A percentile compares a stretch with the other conserved stretches of the same genome.
These are phyloP conservation scores for Diaporthe citriasiana DNA, from an alignment of 2,329 filamentous ascomycete species.

Conservation along the genomic window DNA sequence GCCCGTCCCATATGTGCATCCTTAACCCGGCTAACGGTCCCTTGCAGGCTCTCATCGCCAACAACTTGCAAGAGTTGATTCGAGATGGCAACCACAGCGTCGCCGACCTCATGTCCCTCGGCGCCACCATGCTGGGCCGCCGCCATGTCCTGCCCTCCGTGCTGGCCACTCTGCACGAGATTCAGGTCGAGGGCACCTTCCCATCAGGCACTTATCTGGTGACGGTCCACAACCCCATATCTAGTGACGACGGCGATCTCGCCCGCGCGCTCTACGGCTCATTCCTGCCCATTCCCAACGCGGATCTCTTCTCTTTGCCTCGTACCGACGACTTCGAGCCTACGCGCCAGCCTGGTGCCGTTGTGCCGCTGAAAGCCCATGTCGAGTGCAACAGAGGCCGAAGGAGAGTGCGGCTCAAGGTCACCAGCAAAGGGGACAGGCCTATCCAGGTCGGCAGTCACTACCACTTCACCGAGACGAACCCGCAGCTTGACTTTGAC, in stretches of 20 bases:
- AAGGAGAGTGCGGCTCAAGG: constrained; percentile 78
- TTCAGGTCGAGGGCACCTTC: constrained; percentile 97
- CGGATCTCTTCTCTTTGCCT: constrained; percentile 76
- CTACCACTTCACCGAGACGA: constrained; percentile 97
- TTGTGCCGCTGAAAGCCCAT: constrained; percentile 77
- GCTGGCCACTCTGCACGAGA: constrained; percentile 80
- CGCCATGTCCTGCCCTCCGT: constrained; percentile 92
- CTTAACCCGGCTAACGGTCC: constrained; percentile 10
- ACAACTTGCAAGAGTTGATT: constrained; percentile 94
- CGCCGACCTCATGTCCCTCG: constrained; percentile 92
- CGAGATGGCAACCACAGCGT: constrained; percentile 95
- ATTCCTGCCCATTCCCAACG: constrained; percentile 83
- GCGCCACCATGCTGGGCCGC: constrained; percentile 91
- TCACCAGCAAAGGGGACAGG: constrained; percentile 89
- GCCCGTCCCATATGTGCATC: background rate
- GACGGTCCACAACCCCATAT: constrained; percentile 92
- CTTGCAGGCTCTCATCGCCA: constrained; percentile 81
- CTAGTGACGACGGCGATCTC: constrained; percentile 87
- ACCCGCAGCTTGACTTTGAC: constrained; percentile 91
- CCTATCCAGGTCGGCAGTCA: constrained; percentile 95
- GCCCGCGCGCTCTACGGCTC: constrained; percentile 91
- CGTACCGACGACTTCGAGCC: constrained; percentile 76
- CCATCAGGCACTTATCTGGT: constrained; percentile 92
- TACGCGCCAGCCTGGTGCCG: constrained; percentile 81
- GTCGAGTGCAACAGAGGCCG: constrained; percentile 82